A percentile compares a stretch with the other conserved stretches of the same genome.
Evolutionary conservation across 1,139 yeast genomes (phyloP).

Genomic region (Geotrichum australiense): DNA sequence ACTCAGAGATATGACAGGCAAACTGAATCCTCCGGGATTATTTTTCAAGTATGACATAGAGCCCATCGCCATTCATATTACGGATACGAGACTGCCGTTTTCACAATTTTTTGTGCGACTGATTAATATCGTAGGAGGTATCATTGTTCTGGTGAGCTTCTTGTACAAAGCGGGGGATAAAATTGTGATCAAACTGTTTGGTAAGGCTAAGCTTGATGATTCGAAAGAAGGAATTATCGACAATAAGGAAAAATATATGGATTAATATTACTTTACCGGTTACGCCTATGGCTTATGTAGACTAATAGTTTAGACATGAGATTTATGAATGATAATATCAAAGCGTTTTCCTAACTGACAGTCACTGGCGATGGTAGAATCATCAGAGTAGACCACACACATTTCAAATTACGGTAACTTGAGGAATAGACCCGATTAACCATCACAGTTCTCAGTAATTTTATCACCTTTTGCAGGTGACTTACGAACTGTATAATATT

Average conservation of each 20-base stretch:
- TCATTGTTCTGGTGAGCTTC: conserved; percentile 46
- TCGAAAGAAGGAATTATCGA: conserved; percentile 16
- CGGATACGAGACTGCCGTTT: conserved; percentile 70
- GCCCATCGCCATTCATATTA: conserved; percentile 64
- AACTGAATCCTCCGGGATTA: conserved; percentile 56
- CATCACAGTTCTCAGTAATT: too few relatives aligned
- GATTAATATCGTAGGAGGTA: conserved; percentile 74
- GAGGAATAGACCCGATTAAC: too few relatives aligned
- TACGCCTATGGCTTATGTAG: too few relatives aligned
- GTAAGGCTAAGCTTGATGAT: conserved; percentile 12
- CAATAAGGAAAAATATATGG: conserved; percentile 6
- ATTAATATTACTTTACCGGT: neutral
- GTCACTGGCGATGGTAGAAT: too few relatives aligned
- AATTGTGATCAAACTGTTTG: conserved; percentile 28
- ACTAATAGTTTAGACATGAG: too few relatives aligned
- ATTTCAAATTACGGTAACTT: too few relatives aligned
- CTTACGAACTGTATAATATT: too few relatives aligned
- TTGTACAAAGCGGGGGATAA: conserved; percentile 30
- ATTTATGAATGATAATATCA: too few relatives aligned
- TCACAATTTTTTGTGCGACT: conserved; percentile 68
- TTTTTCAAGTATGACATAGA: conserved; percentile 82
- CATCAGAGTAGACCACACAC: too few relatives aligned
- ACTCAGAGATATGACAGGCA: conserved; percentile 23
- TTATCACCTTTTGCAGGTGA: too few relatives aligned
- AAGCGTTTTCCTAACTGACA: too few relatives aligned